Percentiles rank a stretch among this genome's conserved stretches.
phyloP scores from a whole-genome alignment of 345 rosid genomes.

The Barbarea vulgaris region DNA sequence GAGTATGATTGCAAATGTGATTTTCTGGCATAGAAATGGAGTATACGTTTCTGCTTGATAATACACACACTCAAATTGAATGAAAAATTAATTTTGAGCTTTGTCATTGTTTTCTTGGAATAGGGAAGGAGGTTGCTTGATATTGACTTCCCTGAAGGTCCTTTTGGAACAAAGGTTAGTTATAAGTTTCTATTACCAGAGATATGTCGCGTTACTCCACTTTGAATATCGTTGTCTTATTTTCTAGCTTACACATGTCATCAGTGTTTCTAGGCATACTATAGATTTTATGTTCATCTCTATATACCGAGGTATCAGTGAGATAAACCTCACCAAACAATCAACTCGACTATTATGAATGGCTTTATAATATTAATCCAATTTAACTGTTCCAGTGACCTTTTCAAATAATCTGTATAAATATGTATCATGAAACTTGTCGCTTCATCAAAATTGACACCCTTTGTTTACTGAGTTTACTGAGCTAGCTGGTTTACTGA shows the following conservation, averaged over 20 bases:
- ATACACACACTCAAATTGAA: too few relatives aligned
- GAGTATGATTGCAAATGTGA: background rate
- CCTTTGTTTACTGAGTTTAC: too few relatives aligned
- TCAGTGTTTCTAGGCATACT: background rate
- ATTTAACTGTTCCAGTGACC: background rate
- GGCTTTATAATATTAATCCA: background rate
- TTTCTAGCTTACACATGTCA: background rate
- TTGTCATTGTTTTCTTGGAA: constrained; percentile 18
- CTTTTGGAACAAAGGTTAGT: constrained; percentile 93
- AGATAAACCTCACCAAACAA: background rate
- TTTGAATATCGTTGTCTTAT: background rate
- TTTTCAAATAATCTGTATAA: background rate
- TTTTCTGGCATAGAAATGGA: background rate
- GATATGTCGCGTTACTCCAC: background rate
- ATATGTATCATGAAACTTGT: background rate
- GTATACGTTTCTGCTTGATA: background rate
- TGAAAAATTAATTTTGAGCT: background rate
- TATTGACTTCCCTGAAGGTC: constrained; percentile 71
- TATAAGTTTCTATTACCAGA: background rate
- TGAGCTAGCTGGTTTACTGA: background rate
- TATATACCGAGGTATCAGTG: too few relatives aligned
- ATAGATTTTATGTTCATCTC: background rate
- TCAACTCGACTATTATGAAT: background rate
- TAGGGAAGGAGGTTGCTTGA: constrained; percentile 81
- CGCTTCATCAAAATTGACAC: background rate